Evolutionary conservation across 2,329 filamentous ascomycete species (phyloP).

Genomic region (Thyridium curvatum): DNA sequence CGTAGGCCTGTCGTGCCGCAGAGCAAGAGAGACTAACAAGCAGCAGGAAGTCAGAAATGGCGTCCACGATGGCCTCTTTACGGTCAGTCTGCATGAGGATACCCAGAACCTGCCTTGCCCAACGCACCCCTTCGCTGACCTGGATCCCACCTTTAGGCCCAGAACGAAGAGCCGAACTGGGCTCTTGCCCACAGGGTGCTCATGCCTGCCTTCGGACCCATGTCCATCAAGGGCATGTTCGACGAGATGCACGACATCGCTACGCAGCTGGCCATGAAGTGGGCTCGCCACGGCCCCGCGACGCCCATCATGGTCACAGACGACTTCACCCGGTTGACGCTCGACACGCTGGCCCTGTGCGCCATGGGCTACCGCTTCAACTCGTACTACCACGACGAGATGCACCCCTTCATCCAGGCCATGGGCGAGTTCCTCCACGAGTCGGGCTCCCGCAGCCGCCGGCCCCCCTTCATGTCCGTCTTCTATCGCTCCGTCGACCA

Average conservation of each 20-base stretch:
- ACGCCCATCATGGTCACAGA: constrained; percentile 53
- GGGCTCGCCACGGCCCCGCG: constrained; percentile 56
- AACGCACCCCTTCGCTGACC: constrained; percentile 16
- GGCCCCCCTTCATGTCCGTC: constrained; percentile 39
- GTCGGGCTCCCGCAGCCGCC: constrained; percentile 41
- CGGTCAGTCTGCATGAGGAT: constrained; percentile 27
- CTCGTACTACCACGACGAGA: constrained; percentile 60
- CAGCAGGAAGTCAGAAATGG: constrained; percentile 49
- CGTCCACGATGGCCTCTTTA: constrained; percentile 61
- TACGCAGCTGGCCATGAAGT: constrained; percentile 60
- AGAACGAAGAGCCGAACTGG: constrained; percentile 53
- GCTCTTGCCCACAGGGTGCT: constrained; percentile 59
- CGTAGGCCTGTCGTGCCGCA: no score
- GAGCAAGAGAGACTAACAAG: constrained; percentile 1
- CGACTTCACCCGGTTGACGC: constrained; percentile 66
- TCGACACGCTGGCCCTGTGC: constrained; percentile 67
- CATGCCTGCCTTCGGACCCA: constrained; percentile 63
- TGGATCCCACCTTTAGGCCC: constrained; percentile 25
- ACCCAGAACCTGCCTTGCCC: not conserved
- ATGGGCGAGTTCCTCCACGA: constrained; percentile 61
- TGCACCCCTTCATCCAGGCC: constrained; percentile 64
- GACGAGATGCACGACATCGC: constrained; percentile 64
- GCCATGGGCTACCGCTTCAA: constrained; percentile 71
- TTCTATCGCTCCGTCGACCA: constrained; percentile 41
- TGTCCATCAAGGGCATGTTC: constrained; percentile 64